Base-by-base conservation (phyloP, 345 rosid species). In the Eucalyptus sp. region DNA sequence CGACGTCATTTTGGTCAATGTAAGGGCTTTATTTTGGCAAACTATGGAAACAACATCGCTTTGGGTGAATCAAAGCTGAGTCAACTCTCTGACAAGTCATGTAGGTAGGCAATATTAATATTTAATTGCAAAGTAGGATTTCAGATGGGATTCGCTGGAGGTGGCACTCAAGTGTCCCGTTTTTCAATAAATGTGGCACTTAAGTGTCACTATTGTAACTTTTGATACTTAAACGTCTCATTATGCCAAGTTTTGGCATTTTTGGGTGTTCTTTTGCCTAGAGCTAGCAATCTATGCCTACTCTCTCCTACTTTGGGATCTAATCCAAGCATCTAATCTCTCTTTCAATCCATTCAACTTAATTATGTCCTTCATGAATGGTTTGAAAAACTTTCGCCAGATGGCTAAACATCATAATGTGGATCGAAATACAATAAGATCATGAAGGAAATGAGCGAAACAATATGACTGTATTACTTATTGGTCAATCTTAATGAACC, bases 111-210 rank as follows among this genome's bases (percentile, higher is more conserved):
- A 52, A 52, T 52, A 52, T 52, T 52, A 52, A 52, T 20, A 52
- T 52, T 52, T 52, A 52, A 52, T 52, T 52, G 25, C 0, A 9
- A 52, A 25, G 0, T 52, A 20, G 0, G 2, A 52, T 52, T 52
- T 52, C 24, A 2, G 4, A 0, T 52, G 24, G 2, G 4, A 4
- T 52, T 18, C 4, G 0, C 3, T 2, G 3, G 4, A 52, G 0
- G 25, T 52, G 58, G 5, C 25, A 52, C 25, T 52, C 25, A 52
- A 52, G 25, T 52, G 25, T 52, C 5, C 2, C 5, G 4, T 52
- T 52, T 52, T 52, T 52, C 10, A 52, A 20, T 52, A 52, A 20
- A 52, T 2, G 10, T 18, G 10, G 25, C 25, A 52, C 10, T 52
- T 18, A 52, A 52, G 56, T 52, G 9, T 52, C 58, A 52, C 25